Evolutionary conservation across 495 filamentous ascomycete species (phyloP).

Genomic region (Lophiotrema nucula): DNA sequence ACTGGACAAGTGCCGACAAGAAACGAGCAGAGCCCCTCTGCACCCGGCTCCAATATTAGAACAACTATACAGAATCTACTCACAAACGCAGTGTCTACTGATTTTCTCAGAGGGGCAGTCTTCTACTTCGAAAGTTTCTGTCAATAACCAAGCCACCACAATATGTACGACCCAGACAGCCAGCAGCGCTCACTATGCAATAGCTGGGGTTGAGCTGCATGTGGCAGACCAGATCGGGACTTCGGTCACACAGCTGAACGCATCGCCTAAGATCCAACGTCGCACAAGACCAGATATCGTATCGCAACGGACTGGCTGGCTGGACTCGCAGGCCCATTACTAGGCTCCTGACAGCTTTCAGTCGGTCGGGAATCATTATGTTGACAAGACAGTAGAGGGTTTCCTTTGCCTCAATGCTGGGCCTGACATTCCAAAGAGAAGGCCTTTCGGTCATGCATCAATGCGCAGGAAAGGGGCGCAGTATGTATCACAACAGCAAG

Average conservation of each 20-base stretch:
- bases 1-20: slow-evolving; percentile 12
- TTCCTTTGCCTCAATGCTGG: too few relatives aligned
- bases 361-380: too few relatives aligned
- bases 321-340: too few relatives aligned
- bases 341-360: too few relatives aligned
- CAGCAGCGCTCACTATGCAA: neutral
- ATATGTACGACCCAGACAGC: neutral
- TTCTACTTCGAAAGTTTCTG: neutral
- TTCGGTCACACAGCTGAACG: slow-evolving; percentile 5
- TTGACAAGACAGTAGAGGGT: too few relatives aligned
- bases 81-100: neutral
- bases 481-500: too few relatives aligned
- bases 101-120: too few relatives aligned
- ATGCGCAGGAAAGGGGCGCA: too few relatives aligned
- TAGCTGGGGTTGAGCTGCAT: neutral
- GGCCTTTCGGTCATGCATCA: too few relatives aligned
- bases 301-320: neutral
- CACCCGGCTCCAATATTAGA: slow-evolving; percentile 23
- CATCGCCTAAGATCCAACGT: neutral
- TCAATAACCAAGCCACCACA: slow-evolving; percentile 11
- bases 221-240: neutral
- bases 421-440: too few relatives aligned
- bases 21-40: slow-evolving; percentile 29
- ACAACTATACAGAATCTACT: neutral
- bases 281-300: neutral